These are phyloP conservation scores for Apocynum venetum DNA, from an alignment of 257 asterid genomes.

Conservation along the genomic window DNA sequence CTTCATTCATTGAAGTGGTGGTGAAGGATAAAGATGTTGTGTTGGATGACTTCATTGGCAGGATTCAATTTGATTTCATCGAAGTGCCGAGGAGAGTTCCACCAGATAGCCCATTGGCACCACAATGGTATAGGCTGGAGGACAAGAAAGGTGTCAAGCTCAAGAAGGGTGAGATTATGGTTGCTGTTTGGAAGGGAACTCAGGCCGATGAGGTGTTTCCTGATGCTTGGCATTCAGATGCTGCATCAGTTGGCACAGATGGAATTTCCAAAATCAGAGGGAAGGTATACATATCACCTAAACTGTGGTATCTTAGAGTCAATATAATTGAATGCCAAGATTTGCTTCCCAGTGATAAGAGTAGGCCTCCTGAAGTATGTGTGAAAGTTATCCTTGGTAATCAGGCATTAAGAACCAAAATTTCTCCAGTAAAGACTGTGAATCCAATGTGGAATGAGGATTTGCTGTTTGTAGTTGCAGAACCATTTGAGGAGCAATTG, in stretches of 20 bases:
- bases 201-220: slow-evolving; percentile 81
- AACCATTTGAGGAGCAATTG: slow-evolving; percentile 75
- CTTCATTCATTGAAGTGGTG: slow-evolving; percentile 53
- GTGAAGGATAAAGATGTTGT: slow-evolving; percentile 71
- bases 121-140: slow-evolving; percentile 74
- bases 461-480: slow-evolving; percentile 62
- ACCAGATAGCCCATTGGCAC: slow-evolving; percentile 80
- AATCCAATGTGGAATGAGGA: slow-evolving; percentile 84
- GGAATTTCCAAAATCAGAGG: slow-evolving; percentile 63
- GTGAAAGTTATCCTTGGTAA: slow-evolving; percentile 52
- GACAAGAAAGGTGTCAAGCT: slow-evolving; percentile 53
- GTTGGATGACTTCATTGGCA: slow-evolving; percentile 61
- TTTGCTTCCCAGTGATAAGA: slow-evolving; percentile 48
- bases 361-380: slow-evolving; percentile 44
- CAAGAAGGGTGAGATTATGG: slow-evolving; percentile 71
- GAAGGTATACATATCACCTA: slow-evolving; percentile 74
- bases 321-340: slow-evolving; percentile 80
- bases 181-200: slow-evolving; percentile 84
- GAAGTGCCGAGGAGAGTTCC: slow-evolving; percentile 70
- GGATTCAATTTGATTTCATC: slow-evolving; percentile 39
- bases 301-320: slow-evolving; percentile 78
- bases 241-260: slow-evolving; percentile 57
- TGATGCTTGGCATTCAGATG: slow-evolving; percentile 93
- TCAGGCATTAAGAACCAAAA: slow-evolving; percentile 47
- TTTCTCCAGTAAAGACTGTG: slow-evolving; percentile 32